These are phyloP conservation scores for Murraya koenigii DNA, from an alignment of 345 rosid genomes.

Conservation along the genomic window DNA sequence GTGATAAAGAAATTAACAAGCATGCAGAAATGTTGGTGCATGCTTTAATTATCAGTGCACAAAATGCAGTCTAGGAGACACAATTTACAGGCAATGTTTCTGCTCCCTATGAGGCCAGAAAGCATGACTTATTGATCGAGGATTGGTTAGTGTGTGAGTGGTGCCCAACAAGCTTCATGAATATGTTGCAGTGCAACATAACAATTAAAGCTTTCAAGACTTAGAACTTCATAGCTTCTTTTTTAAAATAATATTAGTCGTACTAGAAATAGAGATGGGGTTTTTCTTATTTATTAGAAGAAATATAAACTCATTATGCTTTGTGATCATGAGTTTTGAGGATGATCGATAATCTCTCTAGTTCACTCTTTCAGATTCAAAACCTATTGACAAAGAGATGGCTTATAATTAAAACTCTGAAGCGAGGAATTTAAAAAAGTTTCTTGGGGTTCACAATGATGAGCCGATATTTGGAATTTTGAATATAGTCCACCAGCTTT, in stretches of 20 bases:
- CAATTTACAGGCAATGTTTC: constrained; percentile 33
- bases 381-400: not conserved
- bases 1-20: constrained; percentile 1
- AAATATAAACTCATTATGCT: constrained; percentile 51
- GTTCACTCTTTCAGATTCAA: constrained; percentile 18
- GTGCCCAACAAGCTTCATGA: constrained; percentile 32
- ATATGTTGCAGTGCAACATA: constrained; percentile 32
- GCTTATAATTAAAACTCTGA: not conserved
- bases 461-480: not conserved
- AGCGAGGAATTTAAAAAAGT: not conserved
- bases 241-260: constrained; percentile 7
- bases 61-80: constrained; percentile 42
- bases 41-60: not conserved
- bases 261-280: not conserved
- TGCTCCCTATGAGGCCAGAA: constrained; percentile 31
- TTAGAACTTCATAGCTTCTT: constrained; percentile 1
- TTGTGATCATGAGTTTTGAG: constrained; percentile 34
- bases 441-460: not conserved
- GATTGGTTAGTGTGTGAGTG: not conserved
- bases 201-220: not conserved
- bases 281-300: constrained; percentile 20
- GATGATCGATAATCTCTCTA: constrained; percentile 24
- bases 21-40: constrained; percentile 8
- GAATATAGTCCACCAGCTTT: not conserved
- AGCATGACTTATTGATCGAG: constrained; percentile 19